Percentiles rank a stretch among this genome's conserved stretches.
Evolutionary conservation across 2,329 filamentous ascomycete genomes (phyloP).

Genomic region (Clarireedia homoeocarpa): DNA sequence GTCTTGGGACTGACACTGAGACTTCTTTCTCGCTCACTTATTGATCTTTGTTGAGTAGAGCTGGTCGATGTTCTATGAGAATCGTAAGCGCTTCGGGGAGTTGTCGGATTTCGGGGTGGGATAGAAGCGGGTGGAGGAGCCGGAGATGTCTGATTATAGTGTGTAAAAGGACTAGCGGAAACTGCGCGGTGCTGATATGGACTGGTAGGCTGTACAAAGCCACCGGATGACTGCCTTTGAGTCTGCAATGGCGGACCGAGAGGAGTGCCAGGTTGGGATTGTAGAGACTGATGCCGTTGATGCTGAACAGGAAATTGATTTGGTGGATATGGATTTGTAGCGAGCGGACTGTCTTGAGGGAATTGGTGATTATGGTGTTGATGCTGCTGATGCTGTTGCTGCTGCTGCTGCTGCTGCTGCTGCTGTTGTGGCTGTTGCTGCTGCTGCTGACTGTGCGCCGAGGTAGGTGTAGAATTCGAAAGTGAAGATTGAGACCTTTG

Average conservation of each 20-base stretch:
- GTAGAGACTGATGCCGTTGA: slow-evolving; percentile 24
- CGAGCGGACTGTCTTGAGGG: slow-evolving; percentile 44
- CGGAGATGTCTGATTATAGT: slow-evolving; percentile 28
- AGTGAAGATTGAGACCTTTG: slow-evolving; percentile 50
- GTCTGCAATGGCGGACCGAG: slow-evolving; percentile 40
- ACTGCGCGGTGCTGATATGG: slow-evolving; percentile 49
- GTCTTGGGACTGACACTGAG: slow-evolving; percentile 76
- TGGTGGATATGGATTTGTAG: slow-evolving; percentile 18
- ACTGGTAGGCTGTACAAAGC: slow-evolving; percentile 46
- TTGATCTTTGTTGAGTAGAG: slow-evolving; percentile 37
- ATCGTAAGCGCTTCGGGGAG: slow-evolving; percentile 38
- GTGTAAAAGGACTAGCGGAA: slow-evolving; percentile 17
- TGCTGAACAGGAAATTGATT: slow-evolving; percentile 24
- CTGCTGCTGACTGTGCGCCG: slow-evolving; percentile 50
- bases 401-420: slow-evolving; percentile 38
- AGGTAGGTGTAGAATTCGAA: slow-evolving; percentile 54
- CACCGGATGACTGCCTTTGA: slow-evolving; percentile 37
- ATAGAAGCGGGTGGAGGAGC: slow-evolving; percentile 32
- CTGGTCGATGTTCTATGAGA: slow-evolving; percentile 38
- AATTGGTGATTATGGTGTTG: slow-evolving; percentile 30
- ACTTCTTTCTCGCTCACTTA: slow-evolving; percentile 60
- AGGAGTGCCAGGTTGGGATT: slow-evolving; percentile 34
- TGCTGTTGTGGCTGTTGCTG: slow-evolving; percentile 31
- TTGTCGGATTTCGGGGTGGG: slow-evolving; percentile 35
- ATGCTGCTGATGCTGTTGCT: slow-evolving; percentile 29